phyloP scores from a whole-genome alignment of 257 asterid genomes.

The Cinchona pubescens region DNA sequence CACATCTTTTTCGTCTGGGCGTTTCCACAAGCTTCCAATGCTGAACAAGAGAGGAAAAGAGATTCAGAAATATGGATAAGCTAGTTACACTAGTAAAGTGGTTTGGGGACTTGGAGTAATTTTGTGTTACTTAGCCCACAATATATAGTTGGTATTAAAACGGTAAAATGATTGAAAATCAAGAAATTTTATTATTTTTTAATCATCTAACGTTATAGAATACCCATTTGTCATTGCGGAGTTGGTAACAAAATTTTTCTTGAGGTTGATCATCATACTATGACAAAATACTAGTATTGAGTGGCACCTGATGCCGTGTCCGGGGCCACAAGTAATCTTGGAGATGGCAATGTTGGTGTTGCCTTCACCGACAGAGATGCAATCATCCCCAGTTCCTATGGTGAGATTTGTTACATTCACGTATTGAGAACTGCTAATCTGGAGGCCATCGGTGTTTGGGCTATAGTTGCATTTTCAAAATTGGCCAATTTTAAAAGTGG shows the following conservation, averaged over 20 bases:
- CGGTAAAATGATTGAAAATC: neutral
- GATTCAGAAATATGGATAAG: no score
- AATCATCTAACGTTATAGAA: no score
- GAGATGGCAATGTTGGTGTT: conserved; percentile 26
- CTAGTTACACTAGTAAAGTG: no score
- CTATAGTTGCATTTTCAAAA: no score
- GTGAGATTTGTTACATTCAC: conserved; percentile 7
- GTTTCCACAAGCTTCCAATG: conserved; percentile 77
- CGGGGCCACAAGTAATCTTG: conserved; percentile 49
- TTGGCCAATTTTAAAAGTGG: no score
- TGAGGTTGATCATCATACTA: neutral
- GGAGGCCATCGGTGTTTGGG: conserved; percentile 25
- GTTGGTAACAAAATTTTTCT: no score
- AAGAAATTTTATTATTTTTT: no score
- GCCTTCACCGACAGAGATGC: conserved; percentile 55
- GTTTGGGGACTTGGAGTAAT: no score
- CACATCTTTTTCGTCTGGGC: conserved; percentile 37
- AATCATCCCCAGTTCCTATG: conserved; percentile 48
- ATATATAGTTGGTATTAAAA: no score
- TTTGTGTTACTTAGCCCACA: no score
- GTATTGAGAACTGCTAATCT: conserved; percentile 12
- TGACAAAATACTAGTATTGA: neutral
- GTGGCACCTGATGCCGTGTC: conserved; percentile 57
- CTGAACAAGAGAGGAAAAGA: conserved; percentile 26
- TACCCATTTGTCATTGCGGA: no score